Percentiles rank a stretch among this genome's conserved stretches.
These are phyloP conservation scores for Bjerkandera adusta DNA, from an alignment of 1,284 basidiomycete genomes.

Conservation along the genomic window DNA sequence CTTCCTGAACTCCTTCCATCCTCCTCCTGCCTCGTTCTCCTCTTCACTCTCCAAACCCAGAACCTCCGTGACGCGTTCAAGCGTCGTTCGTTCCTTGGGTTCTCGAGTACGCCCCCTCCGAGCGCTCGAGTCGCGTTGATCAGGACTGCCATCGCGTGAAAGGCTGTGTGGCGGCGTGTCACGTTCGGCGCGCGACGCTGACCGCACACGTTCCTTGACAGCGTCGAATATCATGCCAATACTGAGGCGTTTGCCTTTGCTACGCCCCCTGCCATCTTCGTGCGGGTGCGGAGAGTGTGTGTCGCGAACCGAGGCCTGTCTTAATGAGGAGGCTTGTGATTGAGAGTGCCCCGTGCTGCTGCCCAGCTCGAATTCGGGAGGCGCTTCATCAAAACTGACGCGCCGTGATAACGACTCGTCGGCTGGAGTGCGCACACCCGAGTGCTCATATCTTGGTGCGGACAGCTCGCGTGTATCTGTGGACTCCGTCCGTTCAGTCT, in stretches of 20 bases:
- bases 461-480: conserved; percentile 18
- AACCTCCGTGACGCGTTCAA: conserved; percentile 34
- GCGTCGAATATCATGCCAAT: conserved; percentile 37
- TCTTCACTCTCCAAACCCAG: conserved; percentile 44
- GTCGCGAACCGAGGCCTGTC: conserved; percentile 5
- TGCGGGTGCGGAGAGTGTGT: conserved; percentile 9
- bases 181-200: conserved; percentile 31
- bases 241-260: conserved; percentile 36
- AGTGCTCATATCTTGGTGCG: conserved; percentile 16
- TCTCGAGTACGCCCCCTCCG: conserved; percentile 23
- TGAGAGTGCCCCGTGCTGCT: conserved; percentile 21
- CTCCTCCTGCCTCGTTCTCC: conserved; percentile 45
- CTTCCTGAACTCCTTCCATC: conserved; percentile 91
- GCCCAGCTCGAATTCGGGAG: conserved; percentile 24
- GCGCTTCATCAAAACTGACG: conserved; percentile 26
- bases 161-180: conserved; percentile 25
- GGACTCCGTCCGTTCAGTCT: conserved; percentile 1
- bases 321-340: conserved; percentile 15
- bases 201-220: conserved; percentile 41
- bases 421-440: conserved; percentile 7
- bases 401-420: conserved; percentile 27
- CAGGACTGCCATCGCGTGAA: conserved; percentile 10
- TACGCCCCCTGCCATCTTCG: conserved; percentile 30
- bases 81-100: conserved; percentile 22
- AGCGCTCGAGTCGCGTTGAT: conserved; percentile 14